Base-by-base conservation (phyloP, 352 stramenopile genomes). In the Phytophthora chlamydospora region DNA sequence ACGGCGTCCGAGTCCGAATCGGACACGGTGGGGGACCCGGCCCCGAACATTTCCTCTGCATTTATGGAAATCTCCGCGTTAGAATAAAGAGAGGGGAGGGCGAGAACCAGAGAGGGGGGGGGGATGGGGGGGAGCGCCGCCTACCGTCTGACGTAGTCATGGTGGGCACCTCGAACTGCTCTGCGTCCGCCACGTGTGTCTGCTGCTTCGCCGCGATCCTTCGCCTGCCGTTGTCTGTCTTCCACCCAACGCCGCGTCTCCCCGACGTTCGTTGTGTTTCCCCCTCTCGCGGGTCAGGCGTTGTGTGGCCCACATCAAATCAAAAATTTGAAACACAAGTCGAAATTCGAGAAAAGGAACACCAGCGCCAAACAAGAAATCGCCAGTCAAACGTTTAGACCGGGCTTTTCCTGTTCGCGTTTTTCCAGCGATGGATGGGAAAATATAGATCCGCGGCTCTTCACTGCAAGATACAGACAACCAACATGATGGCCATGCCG, bases 1-100 rank as follows among this genome's bases (percentile, higher is more conserved):
- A 89, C 78, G 1, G 58, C 67, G 33, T 86, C 88, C 21, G 86
- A 92, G 56, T 93, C 88, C 50, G 88, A 96, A 57, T 95, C 86
- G 38, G 86, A 95, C 29, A 96, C 85, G 2, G 84, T 88, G 27
- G 88, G 88, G 58, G 85, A 96, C 33, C 73, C 83, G 3, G 76
- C 70, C 44, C 70, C 80, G n/a, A 85, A 80, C 47, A 74, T 68
- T 64, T 93, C 85, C 39, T 95, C 85, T 90, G 47, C 36, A 63
- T 12, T n/a, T 7, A 54, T 53, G 35, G 32, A 42, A 44, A 54
- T 19, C 21, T 41, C 34, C 29, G 16, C 13, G 21, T 58, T 49
- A 71, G 29, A 53, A 44, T 35, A 35, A 31, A 46, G 5, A 17
- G 19, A 57, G n/a, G 16, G 33, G 21, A 55, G 31, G 19, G 48